These are phyloP conservation scores for Bipolaris cookei DNA, from an alignment of 2,329 filamentous ascomycete species.

Conservation along the genomic window DNA sequence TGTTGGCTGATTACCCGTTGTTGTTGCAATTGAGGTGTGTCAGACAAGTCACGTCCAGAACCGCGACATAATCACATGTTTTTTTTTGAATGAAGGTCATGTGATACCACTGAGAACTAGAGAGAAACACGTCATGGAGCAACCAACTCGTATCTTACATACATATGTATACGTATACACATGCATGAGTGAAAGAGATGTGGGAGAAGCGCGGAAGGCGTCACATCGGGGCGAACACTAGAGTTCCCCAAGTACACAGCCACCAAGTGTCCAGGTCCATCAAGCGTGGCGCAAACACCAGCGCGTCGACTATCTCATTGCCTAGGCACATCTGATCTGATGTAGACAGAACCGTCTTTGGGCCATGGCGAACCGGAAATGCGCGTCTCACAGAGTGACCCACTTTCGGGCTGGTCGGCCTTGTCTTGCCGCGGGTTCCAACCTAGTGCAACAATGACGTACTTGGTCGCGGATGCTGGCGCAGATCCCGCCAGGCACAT, in stretches of 20 bases:
- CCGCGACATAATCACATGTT: not conserved
- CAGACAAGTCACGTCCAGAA: not conserved
- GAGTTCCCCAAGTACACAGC: not conserved
- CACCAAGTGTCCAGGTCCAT: not conserved
- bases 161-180: too few species aligned
- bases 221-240: not conserved
- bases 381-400: conserved; percentile 1
- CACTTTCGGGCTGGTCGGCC: not conserved
- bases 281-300: not conserved
- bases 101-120: too few species aligned
- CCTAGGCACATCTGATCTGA: not conserved
- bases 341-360: not conserved
- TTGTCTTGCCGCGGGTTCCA: conserved; percentile 6
- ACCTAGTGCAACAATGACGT: conserved; percentile 14
- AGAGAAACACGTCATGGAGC: not conserved
- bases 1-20: not conserved
- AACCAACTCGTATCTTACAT: not conserved
- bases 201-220: not conserved
- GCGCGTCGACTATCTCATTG: not conserved
- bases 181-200: not conserved
- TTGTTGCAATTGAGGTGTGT: not conserved
- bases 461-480: conserved; percentile 12
- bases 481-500: conserved; percentile 15
- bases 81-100: too few species aligned
- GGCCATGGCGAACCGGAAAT: conserved; percentile 8